phyloP scores from a whole-genome alignment of 441 rosid species.

The Corymbia calophylla region DNA sequence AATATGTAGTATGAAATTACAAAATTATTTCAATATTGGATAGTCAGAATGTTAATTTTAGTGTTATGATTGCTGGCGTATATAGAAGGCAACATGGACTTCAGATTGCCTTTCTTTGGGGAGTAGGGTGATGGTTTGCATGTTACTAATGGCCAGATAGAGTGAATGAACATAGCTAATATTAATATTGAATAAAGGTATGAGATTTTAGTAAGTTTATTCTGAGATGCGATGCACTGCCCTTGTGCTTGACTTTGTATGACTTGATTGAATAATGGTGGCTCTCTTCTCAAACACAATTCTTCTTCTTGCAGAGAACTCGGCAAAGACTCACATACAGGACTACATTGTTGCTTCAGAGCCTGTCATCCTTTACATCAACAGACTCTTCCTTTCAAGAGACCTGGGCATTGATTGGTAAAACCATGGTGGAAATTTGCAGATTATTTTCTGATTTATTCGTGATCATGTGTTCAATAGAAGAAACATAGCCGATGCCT shows the following conservation, averaged over 20 bases:
- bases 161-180: not conserved
- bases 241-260: not conserved
- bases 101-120: not conserved
- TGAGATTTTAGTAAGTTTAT: not conserved
- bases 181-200: not conserved
- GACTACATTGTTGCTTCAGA: slow-evolving; percentile 46
- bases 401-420: slow-evolving; percentile 83
- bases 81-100: not conserved
- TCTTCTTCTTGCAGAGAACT: slow-evolving; percentile 38
- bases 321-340: slow-evolving; percentile 70
- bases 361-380: slow-evolving; percentile 48
- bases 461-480: not conserved
- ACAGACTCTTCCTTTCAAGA: slow-evolving; percentile 61
- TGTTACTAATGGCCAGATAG: not conserved
- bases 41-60: not conserved
- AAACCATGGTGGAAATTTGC: not conserved
- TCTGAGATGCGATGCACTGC: not conserved
- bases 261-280: not conserved
- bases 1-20: not conserved
- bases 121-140: not conserved
- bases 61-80: not conserved
- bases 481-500: not conserved
- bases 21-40: not conserved
- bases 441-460: not conserved
- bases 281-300: not conserved